Conservation (phyloP, 2,329 filamentous ascomycete species). For the Fusarium sp. region DNA sequence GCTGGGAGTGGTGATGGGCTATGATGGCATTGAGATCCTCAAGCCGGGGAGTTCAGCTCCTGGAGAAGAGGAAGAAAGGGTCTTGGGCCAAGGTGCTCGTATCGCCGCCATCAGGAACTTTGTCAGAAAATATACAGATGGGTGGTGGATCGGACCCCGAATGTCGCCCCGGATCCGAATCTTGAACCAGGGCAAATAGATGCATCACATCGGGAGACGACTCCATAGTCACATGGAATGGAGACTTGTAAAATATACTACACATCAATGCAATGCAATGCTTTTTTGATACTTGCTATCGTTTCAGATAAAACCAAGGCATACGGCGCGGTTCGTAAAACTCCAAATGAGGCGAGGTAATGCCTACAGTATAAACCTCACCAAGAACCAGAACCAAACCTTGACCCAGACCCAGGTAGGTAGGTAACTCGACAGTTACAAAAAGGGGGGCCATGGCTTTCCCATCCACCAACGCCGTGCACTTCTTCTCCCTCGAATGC, state of each 20-base stretch:
- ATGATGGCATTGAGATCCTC: constrained; percentile 68
- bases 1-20: constrained; percentile 68
- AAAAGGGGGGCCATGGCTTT: constrained; percentile 30
- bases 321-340: constrained; percentile 13
- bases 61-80: constrained; percentile 28
- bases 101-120: constrained; percentile 54
- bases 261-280: constrained; percentile 1
- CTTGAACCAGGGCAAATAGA: constrained; percentile 49
- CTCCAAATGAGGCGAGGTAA: constrained; percentile 26
- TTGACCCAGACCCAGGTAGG: background rate
- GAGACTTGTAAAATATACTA: constrained; percentile 19
- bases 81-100: constrained; percentile 60
- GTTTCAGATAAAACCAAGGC: constrained; percentile 34
- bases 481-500: constrained; percentile 28
- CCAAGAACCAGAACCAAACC: constrained; percentile 16
- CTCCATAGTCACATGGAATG: background rate
- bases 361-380: constrained; percentile 9
- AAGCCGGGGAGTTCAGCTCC: constrained; percentile 55
- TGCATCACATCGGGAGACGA: background rate
- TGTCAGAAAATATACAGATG: constrained; percentile 63
- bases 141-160: constrained; percentile 74
- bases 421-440: constrained; percentile 4
- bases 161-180: constrained; percentile 69
- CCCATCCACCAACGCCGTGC: constrained; percentile 42
- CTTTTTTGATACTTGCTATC: constrained; percentile 32